phyloP scores from a whole-genome alignment of 768 basidiomycete genomes.

The Pluteus cervinus region DNA sequence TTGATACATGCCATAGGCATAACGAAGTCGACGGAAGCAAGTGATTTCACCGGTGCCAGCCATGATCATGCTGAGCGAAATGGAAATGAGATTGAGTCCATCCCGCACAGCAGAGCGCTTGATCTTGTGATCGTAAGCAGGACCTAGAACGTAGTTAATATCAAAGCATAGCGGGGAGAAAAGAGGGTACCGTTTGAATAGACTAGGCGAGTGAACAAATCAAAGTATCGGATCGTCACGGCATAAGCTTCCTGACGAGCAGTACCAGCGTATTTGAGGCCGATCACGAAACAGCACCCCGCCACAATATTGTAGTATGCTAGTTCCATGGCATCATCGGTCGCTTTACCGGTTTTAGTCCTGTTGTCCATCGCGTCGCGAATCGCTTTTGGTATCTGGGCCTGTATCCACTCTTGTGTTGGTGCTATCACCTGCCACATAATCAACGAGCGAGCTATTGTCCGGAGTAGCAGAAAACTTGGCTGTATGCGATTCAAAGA shows the following conservation, averaged over 20 bases:
- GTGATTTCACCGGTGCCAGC: slow-evolving; percentile 95
- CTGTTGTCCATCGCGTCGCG: slow-evolving; percentile 51
- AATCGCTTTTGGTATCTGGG: slow-evolving; percentile 68
- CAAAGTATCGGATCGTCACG: slow-evolving; percentile 76
- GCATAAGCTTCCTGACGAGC: slow-evolving; percentile 86
- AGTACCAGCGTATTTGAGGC: slow-evolving; percentile 91
- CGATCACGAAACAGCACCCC: slow-evolving; percentile 88
- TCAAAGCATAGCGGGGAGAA: neutral
- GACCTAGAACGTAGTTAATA: slow-evolving; percentile 36
- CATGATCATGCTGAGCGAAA: slow-evolving; percentile 90
- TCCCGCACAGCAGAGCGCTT: slow-evolving; percentile 83
- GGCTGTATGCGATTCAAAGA: slow-evolving; percentile 84
- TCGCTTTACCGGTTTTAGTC: slow-evolving; percentile 35
- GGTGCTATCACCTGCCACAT: slow-evolving; percentile 80
- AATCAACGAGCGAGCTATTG: slow-evolving; percentile 71
- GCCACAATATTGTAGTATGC: slow-evolving; percentile 91
- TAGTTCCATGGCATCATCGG: slow-evolving; percentile 74
- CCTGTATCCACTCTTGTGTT: slow-evolving; percentile 63
- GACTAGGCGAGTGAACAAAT: slow-evolving; percentile 67
- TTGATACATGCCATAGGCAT: slow-evolving; percentile 83
- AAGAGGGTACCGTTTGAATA: slow-evolving; percentile 55
- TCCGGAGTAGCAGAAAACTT: slow-evolving; percentile 78
- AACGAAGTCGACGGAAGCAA: slow-evolving; percentile 79
- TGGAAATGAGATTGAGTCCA: slow-evolving; percentile 81
- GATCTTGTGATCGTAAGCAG: slow-evolving; percentile 83